A percentile compares a stretch with the other conserved stretches of the same genome.
Evolutionary conservation across 2,329 filamentous ascomycete species (phyloP).

Genomic region (Coleophoma crateriformis): DNA sequence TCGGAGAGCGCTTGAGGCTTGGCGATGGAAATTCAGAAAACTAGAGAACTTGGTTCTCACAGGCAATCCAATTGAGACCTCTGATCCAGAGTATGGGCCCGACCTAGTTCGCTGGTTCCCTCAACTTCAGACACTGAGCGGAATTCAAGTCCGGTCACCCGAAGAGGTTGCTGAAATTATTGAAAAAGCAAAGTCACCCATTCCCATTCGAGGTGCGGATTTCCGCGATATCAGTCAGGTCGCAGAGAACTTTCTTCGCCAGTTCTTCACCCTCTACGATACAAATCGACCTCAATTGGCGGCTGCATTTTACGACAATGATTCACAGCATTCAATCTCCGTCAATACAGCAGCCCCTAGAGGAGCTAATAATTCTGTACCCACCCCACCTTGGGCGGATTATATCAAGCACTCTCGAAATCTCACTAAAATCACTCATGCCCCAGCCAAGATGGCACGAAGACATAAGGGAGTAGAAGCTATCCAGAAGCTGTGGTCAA

Average conservation of each 20-base stretch:
- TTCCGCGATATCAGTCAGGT: constrained; percentile 72
- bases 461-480: constrained; percentile 57
- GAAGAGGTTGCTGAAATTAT: constrained; percentile 57
- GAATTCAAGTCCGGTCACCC: constrained; percentile 64
- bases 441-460: constrained; percentile 57
- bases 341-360: constrained; percentile 57
- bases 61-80: constrained; percentile 66
- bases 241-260: constrained; percentile 68
- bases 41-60: constrained; percentile 77
- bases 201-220: constrained; percentile 56
- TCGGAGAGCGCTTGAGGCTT: constrained; percentile 62
- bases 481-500: constrained; percentile 64
- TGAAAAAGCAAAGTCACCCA: constrained; percentile 46
- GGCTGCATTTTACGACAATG: constrained; percentile 66
- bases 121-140: constrained; percentile 71
- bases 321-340: constrained; percentile 70
- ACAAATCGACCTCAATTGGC: constrained; percentile 59
- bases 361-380: constrained; percentile 33
- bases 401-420: constrained; percentile 80
- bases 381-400: constrained; percentile 56
- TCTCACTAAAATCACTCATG: constrained; percentile 61
- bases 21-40: constrained; percentile 73
- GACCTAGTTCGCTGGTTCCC: constrained; percentile 81
- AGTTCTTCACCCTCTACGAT: constrained; percentile 73
- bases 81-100: constrained; percentile 58